Conservation (phyloP, 2,329 filamentous ascomycete species). For the Fusarium sp. region DNA sequence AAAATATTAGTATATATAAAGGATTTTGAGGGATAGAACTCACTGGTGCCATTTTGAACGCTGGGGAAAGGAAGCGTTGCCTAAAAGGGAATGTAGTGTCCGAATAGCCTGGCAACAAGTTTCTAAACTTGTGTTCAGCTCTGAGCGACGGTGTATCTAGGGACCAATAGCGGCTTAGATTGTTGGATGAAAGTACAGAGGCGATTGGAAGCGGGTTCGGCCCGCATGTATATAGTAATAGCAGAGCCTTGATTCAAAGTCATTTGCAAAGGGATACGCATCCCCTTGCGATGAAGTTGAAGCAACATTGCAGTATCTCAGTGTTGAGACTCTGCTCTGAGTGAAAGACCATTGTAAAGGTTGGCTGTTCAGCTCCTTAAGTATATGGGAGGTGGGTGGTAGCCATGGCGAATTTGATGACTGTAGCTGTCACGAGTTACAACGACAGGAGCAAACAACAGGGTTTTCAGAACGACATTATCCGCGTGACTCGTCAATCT, state of each 20-base stretch:
- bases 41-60: not conserved
- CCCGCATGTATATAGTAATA: not conserved
- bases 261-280: not conserved
- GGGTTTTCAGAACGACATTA: not conserved
- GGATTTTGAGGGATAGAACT: not conserved
- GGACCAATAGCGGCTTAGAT: not conserved
- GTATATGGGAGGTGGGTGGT: not conserved
- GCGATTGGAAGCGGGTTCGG: not conserved
- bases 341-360: not conserved
- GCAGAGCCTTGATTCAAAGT: not conserved
- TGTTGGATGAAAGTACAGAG: not conserved
- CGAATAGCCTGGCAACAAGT: not conserved
- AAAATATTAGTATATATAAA: fast-evolving
- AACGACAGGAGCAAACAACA: not conserved
- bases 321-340: not conserved
- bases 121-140: not conserved
- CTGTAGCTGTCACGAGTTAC: not conserved
- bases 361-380: not conserved
- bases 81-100: too few species aligned
- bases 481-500: not conserved
- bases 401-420: not conserved
- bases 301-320: not conserved
- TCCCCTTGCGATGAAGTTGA: not conserved
- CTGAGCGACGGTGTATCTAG: not conserved
- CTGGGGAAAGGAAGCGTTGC: not conserved